These are phyloP conservation scores for Pseudonitzschia pungens DNA, from an alignment of 108 stramenopile species.

Conservation along the genomic window DNA sequence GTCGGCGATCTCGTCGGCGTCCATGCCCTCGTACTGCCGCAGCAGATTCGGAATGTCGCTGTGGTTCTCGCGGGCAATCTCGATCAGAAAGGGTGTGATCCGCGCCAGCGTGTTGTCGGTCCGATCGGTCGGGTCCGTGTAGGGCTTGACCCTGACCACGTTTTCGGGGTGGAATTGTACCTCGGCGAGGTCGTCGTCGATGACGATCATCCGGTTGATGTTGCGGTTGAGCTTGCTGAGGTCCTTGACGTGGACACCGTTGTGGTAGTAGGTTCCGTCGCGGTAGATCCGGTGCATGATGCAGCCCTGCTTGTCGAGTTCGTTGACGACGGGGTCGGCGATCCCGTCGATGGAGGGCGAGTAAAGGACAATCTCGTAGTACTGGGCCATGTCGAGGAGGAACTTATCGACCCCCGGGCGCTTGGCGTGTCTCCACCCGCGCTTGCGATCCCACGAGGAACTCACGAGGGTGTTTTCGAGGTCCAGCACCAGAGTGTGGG, in stretches of 20 bases:
- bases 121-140: constrained; percentile 78
- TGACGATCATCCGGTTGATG: constrained; percentile 81
- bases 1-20: constrained; percentile 85
- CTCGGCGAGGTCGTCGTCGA: constrained; percentile 93
- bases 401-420: constrained; percentile 96
- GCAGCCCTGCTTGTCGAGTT: constrained; percentile 82
- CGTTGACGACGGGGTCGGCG: constrained; percentile 83
- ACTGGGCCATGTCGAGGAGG: constrained; percentile 84
- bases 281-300: constrained; percentile 93
- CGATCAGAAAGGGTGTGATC: constrained; percentile 84
- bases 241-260: constrained; percentile 95
- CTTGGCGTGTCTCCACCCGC: constrained; percentile 96
- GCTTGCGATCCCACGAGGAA: constrained; percentile 89
- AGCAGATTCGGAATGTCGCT: constrained; percentile 71
- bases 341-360: constrained; percentile 75
- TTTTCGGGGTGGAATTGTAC: constrained; percentile 90
- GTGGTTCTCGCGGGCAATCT: constrained; percentile 82
- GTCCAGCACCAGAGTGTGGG: constrained; percentile 93
- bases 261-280: constrained; percentile 87
- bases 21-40: constrained; percentile 77
- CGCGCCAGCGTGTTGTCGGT: constrained; percentile 75
- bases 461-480: constrained; percentile 93
- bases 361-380: constrained; percentile 96
- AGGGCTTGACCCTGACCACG: constrained; percentile 92
- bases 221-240: constrained; percentile 88